Percentiles rank a stretch among this genome's conserved stretches.
These are phyloP conservation scores for Ogataea zsoltii DNA, from an alignment of 805 yeast species.

Conservation along the genomic window DNA sequence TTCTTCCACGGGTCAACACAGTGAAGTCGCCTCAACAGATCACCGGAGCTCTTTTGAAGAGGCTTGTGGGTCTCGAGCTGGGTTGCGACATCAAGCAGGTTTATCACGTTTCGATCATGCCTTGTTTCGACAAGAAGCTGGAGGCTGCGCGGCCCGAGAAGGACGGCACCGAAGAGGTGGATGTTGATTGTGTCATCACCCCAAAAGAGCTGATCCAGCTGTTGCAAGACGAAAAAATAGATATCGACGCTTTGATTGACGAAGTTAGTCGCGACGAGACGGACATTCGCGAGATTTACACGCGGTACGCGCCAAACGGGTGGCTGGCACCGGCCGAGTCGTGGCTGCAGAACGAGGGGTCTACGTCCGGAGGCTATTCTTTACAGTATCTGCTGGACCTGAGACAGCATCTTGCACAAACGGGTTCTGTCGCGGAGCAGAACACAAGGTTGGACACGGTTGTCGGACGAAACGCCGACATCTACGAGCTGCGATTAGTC, in stretches of 20 bases:
- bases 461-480: conserved; percentile 74
- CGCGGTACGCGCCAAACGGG: conserved; percentile 47
- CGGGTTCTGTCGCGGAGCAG: conserved; percentile 20
- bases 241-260: conserved; percentile 31
- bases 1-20: conserved; percentile 67
- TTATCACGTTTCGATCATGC: conserved; percentile 89
- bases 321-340: conserved; percentile 64
- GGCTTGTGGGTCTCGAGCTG: conserved; percentile 41
- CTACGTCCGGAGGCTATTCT: conserved; percentile 90
- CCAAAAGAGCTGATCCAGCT: conserved; percentile 83
- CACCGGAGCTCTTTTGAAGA: conserved; percentile 76
- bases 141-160: conserved; percentile 88
- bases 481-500: conserved; percentile 64
- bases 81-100: conserved; percentile 35
- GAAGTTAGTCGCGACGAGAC: conserved; percentile 18
- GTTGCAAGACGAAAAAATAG: conserved; percentile 52
- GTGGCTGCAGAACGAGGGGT: conserved; percentile 78
- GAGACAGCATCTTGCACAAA: conserved; percentile 27
- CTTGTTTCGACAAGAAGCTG: conserved; percentile 94
- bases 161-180: conserved; percentile 39
- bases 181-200: conserved; percentile 93
- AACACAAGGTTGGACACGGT: conserved; percentile 38
- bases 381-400: conserved; percentile 56
- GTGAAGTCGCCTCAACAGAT: conserved; percentile 93
- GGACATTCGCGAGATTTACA: conserved; percentile 20